phyloP scores from a whole-genome alignment of 192 early-diverging fungal species.

The Geranomyces variabilis region DNA sequence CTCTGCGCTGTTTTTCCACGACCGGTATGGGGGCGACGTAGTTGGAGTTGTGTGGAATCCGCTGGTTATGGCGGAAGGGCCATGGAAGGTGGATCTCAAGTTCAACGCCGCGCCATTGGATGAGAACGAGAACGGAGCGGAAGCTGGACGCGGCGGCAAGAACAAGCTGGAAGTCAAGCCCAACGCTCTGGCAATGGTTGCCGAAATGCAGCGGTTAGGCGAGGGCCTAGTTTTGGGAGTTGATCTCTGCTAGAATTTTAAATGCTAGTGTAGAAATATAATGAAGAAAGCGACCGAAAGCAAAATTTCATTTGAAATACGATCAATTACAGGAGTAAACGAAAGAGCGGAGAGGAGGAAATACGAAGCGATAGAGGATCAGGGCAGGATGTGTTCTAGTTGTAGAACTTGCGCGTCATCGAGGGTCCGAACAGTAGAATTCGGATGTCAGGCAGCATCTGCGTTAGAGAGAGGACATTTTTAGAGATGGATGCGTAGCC shows the following conservation, averaged over 20 bases:
- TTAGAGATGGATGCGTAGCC: conserved; percentile 5
- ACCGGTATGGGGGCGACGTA: conserved; percentile 72
- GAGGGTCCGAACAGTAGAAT: conserved; percentile 88
- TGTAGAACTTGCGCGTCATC: conserved; percentile 88
- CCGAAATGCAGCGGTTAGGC: conserved; percentile 71
- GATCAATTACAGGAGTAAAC: too few relatives aligned
- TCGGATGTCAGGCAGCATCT: conserved; percentile 96
- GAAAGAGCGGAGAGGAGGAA: too few relatives aligned
- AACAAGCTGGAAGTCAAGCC: conserved; percentile 48
- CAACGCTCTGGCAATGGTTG: conserved; percentile 66
- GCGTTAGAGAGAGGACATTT: too few relatives aligned
- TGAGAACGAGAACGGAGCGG: neutral
- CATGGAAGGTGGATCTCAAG: conserved; percentile 67
- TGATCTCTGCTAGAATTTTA: conserved; percentile 14
- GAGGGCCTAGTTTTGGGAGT: conserved; percentile 52
- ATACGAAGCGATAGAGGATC: too few relatives aligned
- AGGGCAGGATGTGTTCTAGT: conserved; percentile 53
- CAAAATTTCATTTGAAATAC: too few relatives aligned
- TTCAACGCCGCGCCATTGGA: conserved; percentile 62
- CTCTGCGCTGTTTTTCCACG: conserved; percentile 71
- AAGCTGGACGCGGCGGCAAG: conserved; percentile 25
- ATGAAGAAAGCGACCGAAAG: too few relatives aligned
- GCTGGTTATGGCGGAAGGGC: conserved; percentile 48
- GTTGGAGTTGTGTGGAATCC: conserved; percentile 76
- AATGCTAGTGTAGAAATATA: too few relatives aligned